Evolutionary conservation across 495 filamentous ascomycete genomes (phyloP).

Genomic region (Neurospora tetraspora): DNA sequence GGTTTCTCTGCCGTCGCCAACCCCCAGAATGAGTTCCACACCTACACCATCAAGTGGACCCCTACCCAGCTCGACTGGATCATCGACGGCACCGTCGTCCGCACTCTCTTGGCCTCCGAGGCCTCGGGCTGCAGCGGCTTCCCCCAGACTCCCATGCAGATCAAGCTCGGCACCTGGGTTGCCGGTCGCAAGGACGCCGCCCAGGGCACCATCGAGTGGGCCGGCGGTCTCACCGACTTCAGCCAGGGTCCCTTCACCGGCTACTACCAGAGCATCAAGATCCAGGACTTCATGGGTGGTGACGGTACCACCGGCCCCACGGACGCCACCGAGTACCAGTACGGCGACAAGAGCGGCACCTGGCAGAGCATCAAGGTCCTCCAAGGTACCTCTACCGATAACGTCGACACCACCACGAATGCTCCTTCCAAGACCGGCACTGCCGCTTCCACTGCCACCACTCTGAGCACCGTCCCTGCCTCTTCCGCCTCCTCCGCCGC

Average conservation of each 20-base stretch:
- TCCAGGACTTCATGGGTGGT: slow-evolving; percentile 84
- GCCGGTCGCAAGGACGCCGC: slow-evolving; percentile 61
- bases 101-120: slow-evolving; percentile 51
- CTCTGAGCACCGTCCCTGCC: slow-evolving; percentile 5
- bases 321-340: slow-evolving; percentile 51
- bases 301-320: slow-evolving; percentile 48
- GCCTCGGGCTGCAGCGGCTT: slow-evolving; percentile 55
- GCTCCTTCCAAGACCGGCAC: slow-evolving; percentile 13
- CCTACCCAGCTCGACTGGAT: slow-evolving; percentile 66
- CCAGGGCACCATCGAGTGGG: slow-evolving; percentile 78
- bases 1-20: slow-evolving; percentile 51
- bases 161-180: slow-evolving; percentile 82
- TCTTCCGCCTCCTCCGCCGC: neutral
- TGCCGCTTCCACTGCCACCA: slow-evolving; percentile 13
- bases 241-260: slow-evolving; percentile 68
- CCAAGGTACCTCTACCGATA: slow-evolving; percentile 55
- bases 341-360: slow-evolving; percentile 58
- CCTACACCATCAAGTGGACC: slow-evolving; percentile 85
- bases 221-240: slow-evolving; percentile 73
- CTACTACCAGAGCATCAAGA: slow-evolving; percentile 69
- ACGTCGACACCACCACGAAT: slow-evolving; percentile 36
- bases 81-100: slow-evolving; percentile 62
- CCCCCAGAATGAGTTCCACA: slow-evolving; percentile 61
- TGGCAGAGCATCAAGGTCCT: slow-evolving; percentile 69
- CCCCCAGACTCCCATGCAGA: slow-evolving; percentile 83